Conservation (phyloP, 345 rosid species). For the Limnanthes douglasii region DNA sequence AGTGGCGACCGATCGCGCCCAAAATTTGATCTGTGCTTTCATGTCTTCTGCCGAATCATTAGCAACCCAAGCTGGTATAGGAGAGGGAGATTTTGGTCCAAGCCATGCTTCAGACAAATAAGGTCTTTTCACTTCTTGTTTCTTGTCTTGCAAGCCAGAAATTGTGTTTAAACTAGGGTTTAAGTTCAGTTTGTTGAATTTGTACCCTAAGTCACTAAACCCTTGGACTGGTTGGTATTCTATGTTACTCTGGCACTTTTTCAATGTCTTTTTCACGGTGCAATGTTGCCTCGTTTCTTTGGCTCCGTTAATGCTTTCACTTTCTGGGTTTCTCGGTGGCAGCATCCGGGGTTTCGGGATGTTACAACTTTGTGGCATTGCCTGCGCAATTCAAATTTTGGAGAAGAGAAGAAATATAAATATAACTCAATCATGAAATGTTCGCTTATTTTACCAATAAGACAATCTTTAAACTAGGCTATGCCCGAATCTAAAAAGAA, state of each 20-base stretch:
- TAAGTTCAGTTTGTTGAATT: constrained; percentile 19
- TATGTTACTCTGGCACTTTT: constrained; percentile 28
- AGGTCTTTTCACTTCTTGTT: constrained; percentile 15
- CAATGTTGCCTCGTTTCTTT: constrained; percentile 9
- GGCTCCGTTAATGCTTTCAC: constrained; percentile 3
- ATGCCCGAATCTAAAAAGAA: no score
- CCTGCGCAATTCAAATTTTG: constrained; percentile 4
- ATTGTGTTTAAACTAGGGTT: constrained; percentile 13
- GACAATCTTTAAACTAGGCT: neutral
- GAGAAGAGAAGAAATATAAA: no score
- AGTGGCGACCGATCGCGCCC: constrained; percentile 70
- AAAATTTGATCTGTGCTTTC: constrained; percentile 55
- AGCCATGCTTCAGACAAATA: constrained; percentile 26
- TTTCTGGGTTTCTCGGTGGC: constrained; percentile 24
- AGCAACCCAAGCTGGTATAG: constrained; percentile 23
- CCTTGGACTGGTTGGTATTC: constrained; percentile 30
- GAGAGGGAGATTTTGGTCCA: constrained; percentile 11
- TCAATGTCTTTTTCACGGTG: constrained; percentile 12
- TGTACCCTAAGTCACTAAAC: constrained; percentile 32
- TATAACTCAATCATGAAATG: no score
- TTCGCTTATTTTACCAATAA: neutral
- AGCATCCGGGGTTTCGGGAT: constrained; percentile 22
- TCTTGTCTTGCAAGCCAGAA: constrained; percentile 23
- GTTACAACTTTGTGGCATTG: constrained; percentile 9
- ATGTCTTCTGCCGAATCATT: constrained; percentile 28